Conservation (phyloP, 768 basidiomycete species). For the Punctularia strigosozonata region DNA sequence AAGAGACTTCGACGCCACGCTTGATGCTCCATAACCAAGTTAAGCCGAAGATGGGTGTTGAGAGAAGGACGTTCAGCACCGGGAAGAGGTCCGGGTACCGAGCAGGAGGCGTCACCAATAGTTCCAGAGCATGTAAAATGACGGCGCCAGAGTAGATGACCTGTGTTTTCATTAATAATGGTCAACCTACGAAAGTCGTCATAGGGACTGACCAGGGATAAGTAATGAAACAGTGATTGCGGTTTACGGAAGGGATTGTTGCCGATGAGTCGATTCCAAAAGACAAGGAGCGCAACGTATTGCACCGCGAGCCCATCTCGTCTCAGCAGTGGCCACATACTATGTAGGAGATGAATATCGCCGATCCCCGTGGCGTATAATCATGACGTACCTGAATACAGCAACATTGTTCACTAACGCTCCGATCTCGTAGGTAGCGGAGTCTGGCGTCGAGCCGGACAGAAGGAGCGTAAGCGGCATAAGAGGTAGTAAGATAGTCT, state of each 20-base stretch:
- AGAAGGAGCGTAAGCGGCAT: slow-evolving; percentile 76
- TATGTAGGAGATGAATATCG: slow-evolving; percentile 17
- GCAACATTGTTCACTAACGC: slow-evolving; percentile 73
- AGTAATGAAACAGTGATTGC: slow-evolving; percentile 36
- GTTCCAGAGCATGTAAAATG: slow-evolving; percentile 53
- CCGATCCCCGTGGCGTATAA: background rate
- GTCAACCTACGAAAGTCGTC: no score
- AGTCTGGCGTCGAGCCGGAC: slow-evolving; percentile 34
- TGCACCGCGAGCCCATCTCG: slow-evolving; percentile 68
- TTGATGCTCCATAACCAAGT: slow-evolving; percentile 89
- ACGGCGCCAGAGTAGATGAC: slow-evolving; percentile 42
- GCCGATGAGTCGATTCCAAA: slow-evolving; percentile 83
- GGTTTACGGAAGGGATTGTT: slow-evolving; percentile 49
- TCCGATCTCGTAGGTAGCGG: slow-evolving; percentile 57
- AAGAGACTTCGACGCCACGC: slow-evolving; percentile 65
- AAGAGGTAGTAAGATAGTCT: slow-evolving; percentile 78
- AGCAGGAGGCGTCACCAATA: slow-evolving; percentile 46
- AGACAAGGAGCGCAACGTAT: slow-evolving; percentile 49
- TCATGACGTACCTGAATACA: slow-evolving; percentile 62
- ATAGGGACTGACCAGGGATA: slow-evolving; percentile 44
- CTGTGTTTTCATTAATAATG: slow-evolving; percentile 24
- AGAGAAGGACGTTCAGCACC: slow-evolving; percentile 75
- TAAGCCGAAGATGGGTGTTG: slow-evolving; percentile 68
- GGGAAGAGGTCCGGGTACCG: slow-evolving; percentile 80
- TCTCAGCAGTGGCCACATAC: slow-evolving; percentile 88